phyloP scores from a whole-genome alignment of 2,329 filamentous ascomycete species.

The Stachybotrys echinatus region DNA sequence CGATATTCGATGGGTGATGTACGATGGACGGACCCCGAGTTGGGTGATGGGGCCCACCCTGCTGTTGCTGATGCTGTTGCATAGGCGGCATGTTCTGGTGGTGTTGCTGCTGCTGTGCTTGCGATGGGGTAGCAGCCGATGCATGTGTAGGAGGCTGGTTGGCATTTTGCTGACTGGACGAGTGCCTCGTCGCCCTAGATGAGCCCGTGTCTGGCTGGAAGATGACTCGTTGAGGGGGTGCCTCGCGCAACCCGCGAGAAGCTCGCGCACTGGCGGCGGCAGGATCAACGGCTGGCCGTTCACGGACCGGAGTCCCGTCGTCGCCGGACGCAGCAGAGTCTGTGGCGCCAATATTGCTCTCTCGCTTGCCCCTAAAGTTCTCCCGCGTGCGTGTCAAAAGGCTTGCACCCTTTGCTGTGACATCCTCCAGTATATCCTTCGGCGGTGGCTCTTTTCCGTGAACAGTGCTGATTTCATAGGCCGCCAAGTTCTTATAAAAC shows the following conservation, averaged over 20 bases:
- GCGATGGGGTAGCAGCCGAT: slow-evolving; percentile 17
- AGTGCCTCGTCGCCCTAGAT: slow-evolving; percentile 57
- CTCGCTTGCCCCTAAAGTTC: slow-evolving; percentile 56
- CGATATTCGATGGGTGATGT: slow-evolving; percentile 50
- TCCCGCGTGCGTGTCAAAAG: slow-evolving; percentile 75
- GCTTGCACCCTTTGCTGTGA: slow-evolving; percentile 77
- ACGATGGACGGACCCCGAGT: slow-evolving; percentile 37
- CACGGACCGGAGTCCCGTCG: slow-evolving; percentile 53
- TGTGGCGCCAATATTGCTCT: slow-evolving; percentile 43
- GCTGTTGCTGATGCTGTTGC: slow-evolving; percentile 14
- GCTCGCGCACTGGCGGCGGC: slow-evolving; percentile 51
- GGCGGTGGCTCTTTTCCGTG: slow-evolving; percentile 79
- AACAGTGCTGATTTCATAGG: slow-evolving; percentile 76
- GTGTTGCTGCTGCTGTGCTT: slow-evolving; percentile 13
- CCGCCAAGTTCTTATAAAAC: slow-evolving; percentile 85
- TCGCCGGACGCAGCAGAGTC: slow-evolving; percentile 56
- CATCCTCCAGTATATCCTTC: slow-evolving; percentile 81
- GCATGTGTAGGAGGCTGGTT: slow-evolving; percentile 13
- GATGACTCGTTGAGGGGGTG: slow-evolving; percentile 77
- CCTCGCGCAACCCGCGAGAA: slow-evolving; percentile 67
- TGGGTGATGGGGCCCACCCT: slow-evolving; percentile 15
- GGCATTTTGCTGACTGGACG: slow-evolving; percentile 37
- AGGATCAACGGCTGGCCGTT: slow-evolving; percentile 44
- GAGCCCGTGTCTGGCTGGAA: slow-evolving; percentile 76
- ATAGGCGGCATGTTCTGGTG: slow-evolving; percentile 21